Evolutionary conservation across 2,329 filamentous ascomycete genomes (phyloP).

Genomic region (Apiospora sp.): DNA sequence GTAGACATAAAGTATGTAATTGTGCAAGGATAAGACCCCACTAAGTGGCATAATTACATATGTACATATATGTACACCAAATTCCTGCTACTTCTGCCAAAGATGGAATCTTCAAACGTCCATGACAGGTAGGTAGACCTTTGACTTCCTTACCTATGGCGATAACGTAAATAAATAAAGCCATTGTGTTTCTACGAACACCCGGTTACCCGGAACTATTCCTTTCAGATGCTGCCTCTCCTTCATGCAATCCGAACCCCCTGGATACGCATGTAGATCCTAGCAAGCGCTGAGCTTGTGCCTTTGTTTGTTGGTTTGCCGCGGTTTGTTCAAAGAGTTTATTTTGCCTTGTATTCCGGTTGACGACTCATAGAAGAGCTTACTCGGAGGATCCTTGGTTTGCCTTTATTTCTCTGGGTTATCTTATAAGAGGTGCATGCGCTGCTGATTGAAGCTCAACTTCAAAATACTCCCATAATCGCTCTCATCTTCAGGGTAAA

Average conservation of each 20-base stretch:
- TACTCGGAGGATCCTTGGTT: neutral
- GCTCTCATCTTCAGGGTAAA: neutral
- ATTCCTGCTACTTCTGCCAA: neutral
- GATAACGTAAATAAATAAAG: too few relatives aligned
- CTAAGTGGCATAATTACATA: slow-evolving; percentile 1
- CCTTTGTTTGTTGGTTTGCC: too few relatives aligned
- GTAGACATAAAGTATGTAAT: neutral
- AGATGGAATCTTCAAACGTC: neutral
- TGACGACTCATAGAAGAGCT: too few relatives aligned
- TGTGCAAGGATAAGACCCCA: neutral
- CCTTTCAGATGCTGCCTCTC: neutral
- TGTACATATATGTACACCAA: neutral
- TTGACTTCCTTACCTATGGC: too few relatives aligned
- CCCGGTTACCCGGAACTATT: too few relatives aligned
- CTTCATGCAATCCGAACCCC: too few relatives aligned
- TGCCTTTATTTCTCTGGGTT: neutral
- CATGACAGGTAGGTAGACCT: too few relatives aligned
- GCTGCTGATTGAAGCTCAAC: neutral
- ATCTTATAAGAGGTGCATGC: neutral
- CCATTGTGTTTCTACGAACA: too few relatives aligned
- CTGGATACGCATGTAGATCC: too few relatives aligned
- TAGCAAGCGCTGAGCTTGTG: too few relatives aligned
- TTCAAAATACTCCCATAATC: neutral
- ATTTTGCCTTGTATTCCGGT: too few relatives aligned
- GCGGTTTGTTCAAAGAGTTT: too few relatives aligned